phyloP scores from a whole-genome alignment of 192 early-diverging fungal genomes.

The Coemansia sp. region DNA sequence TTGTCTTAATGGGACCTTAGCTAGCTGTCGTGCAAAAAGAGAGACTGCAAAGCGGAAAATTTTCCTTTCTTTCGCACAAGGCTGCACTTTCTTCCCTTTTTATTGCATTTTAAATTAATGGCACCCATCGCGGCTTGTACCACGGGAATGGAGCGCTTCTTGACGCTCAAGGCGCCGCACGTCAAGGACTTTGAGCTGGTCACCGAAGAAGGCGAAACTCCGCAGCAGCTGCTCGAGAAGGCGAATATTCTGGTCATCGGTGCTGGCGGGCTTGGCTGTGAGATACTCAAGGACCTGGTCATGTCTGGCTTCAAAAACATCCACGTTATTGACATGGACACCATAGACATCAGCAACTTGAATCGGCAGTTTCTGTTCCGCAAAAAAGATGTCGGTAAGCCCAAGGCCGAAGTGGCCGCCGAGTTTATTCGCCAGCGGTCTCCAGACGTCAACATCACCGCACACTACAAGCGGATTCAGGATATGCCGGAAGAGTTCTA shows the following conservation, averaged over 20 bases:
- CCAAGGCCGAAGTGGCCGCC: conserved; percentile 77
- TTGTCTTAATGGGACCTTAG: too few species aligned
- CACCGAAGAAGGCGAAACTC: conserved; percentile 43
- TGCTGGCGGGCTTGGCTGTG: conserved; percentile 81
- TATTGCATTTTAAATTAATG: conserved; percentile 18
- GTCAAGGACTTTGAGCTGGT: conserved; percentile 51
- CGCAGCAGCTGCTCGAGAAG: conserved; percentile 46
- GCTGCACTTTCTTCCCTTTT: conserved; percentile 6
- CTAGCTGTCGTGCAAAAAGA: too few species aligned
- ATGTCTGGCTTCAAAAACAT: conserved; percentile 76
- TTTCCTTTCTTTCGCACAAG: not conserved
- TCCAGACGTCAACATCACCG: conserved; percentile 65
- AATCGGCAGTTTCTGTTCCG: conserved; percentile 84
- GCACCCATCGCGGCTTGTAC: conserved; percentile 11
- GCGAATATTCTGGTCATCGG: conserved; percentile 79
- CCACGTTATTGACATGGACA: conserved; percentile 89
- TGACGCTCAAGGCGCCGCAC: conserved; percentile 46
- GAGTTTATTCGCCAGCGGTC: conserved; percentile 71
- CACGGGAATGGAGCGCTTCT: conserved; percentile 33
- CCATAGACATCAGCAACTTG: conserved; percentile 79
- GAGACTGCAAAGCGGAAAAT: too few species aligned
- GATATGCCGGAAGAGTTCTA: conserved; percentile 96
- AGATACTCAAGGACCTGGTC: conserved; percentile 80
- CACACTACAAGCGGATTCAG: conserved; percentile 89
- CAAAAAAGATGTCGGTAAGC: conserved; percentile 68